phyloP scores from a whole-genome alignment of 345 rosid genomes.

The Eucalyptus albens region DNA sequence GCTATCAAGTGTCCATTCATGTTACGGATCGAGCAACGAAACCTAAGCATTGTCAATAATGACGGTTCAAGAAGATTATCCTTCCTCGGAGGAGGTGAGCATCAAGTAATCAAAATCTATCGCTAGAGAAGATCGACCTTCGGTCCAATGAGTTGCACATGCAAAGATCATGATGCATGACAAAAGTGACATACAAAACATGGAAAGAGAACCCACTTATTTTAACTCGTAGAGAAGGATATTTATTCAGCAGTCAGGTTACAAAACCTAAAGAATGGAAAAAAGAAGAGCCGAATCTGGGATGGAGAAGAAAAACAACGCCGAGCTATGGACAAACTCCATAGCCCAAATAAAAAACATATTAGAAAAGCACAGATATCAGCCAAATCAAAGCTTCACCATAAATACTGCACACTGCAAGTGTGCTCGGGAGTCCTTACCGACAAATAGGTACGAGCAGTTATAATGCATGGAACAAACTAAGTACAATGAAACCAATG shows the following conservation, averaged over 20 bases:
- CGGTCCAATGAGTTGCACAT: not conserved
- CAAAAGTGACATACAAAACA: not conserved
- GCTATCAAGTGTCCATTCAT: not conserved
- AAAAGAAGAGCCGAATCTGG: not conserved
- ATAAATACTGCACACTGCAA: not conserved
- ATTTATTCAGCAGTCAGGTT: not conserved
- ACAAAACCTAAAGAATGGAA: not conserved
- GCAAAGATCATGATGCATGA: not conserved
- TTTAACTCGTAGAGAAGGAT: not conserved
- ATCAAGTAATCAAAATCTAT: not conserved
- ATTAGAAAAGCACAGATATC: not conserved
- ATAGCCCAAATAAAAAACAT: not conserved
- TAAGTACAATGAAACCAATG: not conserved
- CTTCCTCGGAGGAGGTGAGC: not conserved
- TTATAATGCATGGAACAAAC: not conserved
- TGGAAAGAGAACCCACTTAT: not conserved
- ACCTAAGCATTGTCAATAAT: not conserved
- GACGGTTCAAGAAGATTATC: not conserved
- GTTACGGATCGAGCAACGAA: not conserved
- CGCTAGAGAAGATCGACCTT: not conserved
- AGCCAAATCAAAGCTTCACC: not conserved
- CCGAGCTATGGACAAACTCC: not conserved
- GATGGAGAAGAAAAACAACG: not conserved
- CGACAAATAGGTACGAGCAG: not conserved
- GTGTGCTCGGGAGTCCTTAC: not conserved